phyloP scores from a whole-genome alignment of 208 protist genomes.

The Phytomonas sp. region DNA sequence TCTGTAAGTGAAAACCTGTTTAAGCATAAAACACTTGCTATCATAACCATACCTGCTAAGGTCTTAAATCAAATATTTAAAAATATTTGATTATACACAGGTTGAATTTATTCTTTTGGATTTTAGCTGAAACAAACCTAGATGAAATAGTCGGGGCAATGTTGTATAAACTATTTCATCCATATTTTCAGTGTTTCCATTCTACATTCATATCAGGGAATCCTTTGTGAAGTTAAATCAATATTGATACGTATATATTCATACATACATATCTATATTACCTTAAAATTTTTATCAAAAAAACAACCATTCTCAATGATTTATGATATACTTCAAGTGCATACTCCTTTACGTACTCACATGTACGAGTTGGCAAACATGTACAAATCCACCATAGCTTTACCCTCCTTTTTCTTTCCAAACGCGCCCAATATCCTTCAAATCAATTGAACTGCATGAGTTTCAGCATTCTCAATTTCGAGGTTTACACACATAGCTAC shows the following conservation, averaged over 20 bases:
- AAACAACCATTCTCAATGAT: not conserved
- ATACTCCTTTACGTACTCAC: not conserved
- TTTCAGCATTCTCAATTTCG: no score
- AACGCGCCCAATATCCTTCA: not conserved
- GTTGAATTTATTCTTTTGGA: not conserved
- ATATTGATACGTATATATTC: not conserved
- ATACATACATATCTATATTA: not conserved
- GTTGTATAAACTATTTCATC: not conserved
- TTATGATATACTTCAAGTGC: not conserved
- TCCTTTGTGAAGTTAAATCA: not conserved
- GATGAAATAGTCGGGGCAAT: not conserved
- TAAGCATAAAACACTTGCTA: not conserved
- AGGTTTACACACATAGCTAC: no score
- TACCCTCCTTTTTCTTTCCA: slow-evolving; percentile 10
- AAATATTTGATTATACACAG: not conserved
- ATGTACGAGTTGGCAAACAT: no score
- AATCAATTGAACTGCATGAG: no score
- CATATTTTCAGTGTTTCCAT: not conserved
- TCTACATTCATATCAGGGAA: not conserved
- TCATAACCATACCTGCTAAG: not conserved
- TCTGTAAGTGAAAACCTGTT: not conserved
- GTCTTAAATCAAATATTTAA: not conserved
- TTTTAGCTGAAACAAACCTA: not conserved
- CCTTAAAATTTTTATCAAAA: not conserved
- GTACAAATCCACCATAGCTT: not conserved